Base-by-base conservation (phyloP, 768 basidiomycete species). In the Cystofilobasidium macerans region DNA sequence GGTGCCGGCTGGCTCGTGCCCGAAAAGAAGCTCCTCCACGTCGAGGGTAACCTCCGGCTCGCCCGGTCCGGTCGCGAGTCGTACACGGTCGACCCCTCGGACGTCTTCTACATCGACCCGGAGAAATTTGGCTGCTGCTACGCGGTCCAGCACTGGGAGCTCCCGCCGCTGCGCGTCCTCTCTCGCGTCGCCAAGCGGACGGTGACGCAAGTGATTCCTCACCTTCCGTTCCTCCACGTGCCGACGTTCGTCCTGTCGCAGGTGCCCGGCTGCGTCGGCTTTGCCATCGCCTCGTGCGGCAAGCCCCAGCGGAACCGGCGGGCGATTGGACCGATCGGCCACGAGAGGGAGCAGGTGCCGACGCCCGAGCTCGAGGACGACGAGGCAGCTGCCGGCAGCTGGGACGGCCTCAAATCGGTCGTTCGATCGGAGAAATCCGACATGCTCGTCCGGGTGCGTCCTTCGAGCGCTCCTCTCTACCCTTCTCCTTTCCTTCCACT, bases 241-340 rank as follows among this genome's bases (percentile, higher is more conserved):
- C 77, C 78, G 13, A 77, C 77, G 1, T 78, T 78, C 71, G 65
- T 69, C 18, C 69, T 78, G 26, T 66, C 67, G 59, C 72, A 76
- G 38, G 71, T 74, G 2, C 72, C 76, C 8, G 74, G 71, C 16
- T 76, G 74, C 61, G 70, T 77, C 2, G 75, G 75, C 8, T 78
- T 78, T 64, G 74, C 77, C 14, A 74, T 77, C 42, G 77, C 77
- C 63, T 75, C 76, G 9, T 70, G 76, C 26, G 77, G 77, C 16
- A 72, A 71, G 2, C 69, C 65, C 53, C 54, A 32, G 40, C 38
- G 40, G 26, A 42, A 20, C 26, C 66, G 60, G 35, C 22, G 4
- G 36, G 26, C 18, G 59, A 12, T 18, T 73, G n/a, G 9, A 22
- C 51, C 9, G 11, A 70, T 40, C 72, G 51, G 74, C 71, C 11